Evolutionary conservation across 805 yeast genomes (phyloP), one percentile per base, ranked within the genome.

Genomic region (Diddensiella santjacobensis): DNA sequence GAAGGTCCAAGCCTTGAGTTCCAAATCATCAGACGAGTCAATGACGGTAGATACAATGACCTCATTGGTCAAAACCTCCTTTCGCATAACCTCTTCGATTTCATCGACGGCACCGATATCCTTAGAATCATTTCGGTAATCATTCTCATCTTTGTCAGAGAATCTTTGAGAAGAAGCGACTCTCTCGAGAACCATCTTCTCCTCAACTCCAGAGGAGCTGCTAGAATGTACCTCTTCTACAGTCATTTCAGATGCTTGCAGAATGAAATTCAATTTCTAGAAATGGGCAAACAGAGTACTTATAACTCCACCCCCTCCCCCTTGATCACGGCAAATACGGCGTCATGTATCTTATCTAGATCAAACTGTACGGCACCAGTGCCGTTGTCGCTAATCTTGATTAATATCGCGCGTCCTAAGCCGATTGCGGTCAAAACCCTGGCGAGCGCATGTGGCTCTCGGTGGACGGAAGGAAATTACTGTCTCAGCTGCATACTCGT

Each of bases 1-100:
- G 44, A 69, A 44, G 3, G 75, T 71, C 63, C 73, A 73, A 30
- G 63, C 61, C 8, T 58, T 58, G 42, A 64, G 49, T 3, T 58
- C 55, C 11, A 72, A 73, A 60, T 70, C 70, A 54, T 69, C 75
- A 19, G 36, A 38, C 57, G 64, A n/a, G 19, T 40, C 39, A 18
- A 53, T 38, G 17, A 48, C 50, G 18, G 24, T 45, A 17, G 19
- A 26, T 5, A 45, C 51, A 31, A 53, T 53, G n/a, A 40, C 54
- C 26, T 51, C 54, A 38, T 42, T 49, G 22, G 42, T 36, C 17
- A 51, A 37, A 3, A 47, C 47, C n/a, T 43, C 41, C 15, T 17
- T 22, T 35, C 38, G 8, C 38, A n/a, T 13, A 35, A 35, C 38
- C 20, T 35, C 38, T 17, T 35, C 38, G 38, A 35, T 35, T 35